Percentiles rank a stretch among this genome's conserved stretches.
Evolutionary conservation across 768 basidiomycete species (phyloP).

Genomic region (Naganishia friedmannii): DNA sequence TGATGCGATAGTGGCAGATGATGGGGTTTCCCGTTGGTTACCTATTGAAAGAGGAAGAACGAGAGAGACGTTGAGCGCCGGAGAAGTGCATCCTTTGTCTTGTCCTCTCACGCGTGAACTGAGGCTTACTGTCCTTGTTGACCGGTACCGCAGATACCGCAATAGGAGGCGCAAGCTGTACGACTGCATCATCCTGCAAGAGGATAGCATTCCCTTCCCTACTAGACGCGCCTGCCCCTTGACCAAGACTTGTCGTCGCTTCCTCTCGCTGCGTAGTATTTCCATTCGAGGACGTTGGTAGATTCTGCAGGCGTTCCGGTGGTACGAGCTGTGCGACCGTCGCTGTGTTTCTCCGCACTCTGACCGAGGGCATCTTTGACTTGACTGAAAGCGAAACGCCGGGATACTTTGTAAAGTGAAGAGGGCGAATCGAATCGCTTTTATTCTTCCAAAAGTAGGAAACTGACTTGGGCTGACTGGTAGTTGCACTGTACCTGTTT

Average conservation of each 20-base stretch:
- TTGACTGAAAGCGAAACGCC: too few species aligned
- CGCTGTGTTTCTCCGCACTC: conserved; percentile 6
- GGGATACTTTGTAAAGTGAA: too few species aligned
- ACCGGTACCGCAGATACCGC: neutral
- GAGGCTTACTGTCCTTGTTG: neutral
- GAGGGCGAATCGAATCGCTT: too few species aligned
- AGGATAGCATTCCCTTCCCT: neutral
- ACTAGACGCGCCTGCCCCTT: neutral
- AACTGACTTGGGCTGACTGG: neutral
- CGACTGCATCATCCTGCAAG: neutral
- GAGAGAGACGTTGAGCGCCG: neutral
- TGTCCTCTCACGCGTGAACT: neutral
- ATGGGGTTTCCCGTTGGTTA: neutral
- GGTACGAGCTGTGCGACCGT: neutral
- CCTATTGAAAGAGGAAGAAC: neutral
- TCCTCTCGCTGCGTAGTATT: neutral
- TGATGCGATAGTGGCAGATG: neutral
- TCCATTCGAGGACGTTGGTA: neutral
- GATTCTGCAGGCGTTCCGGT: neutral
- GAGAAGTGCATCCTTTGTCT: neutral
- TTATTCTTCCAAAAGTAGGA: too few species aligned
- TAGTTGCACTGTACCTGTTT: neutral
- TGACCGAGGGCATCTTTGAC: conserved; percentile 5
- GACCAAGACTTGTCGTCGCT: neutral
- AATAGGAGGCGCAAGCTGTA: neutral